Evolutionary conservation across 2,329 filamentous ascomycete species (phyloP), one percentile per base, ranked within the genome.

Genomic region (Fonsecaea erecta): DNA sequence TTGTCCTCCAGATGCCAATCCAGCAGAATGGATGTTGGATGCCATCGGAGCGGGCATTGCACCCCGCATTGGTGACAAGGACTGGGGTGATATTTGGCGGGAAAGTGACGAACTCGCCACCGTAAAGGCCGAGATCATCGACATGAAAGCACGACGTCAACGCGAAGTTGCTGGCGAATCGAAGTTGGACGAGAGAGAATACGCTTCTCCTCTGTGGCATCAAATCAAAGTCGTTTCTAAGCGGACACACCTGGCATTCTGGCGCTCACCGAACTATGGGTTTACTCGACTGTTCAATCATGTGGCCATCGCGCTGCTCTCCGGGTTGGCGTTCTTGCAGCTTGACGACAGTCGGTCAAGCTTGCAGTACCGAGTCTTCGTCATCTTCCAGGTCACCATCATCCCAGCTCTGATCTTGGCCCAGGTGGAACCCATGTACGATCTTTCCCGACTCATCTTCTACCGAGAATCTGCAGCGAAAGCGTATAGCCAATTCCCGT

Each of bases 261-360:
- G 91, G 91, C 85, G 93, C 48, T 91, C 90, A 1, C 91, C 91
- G 37, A 93, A 96, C 79, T 97, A 97, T 75, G 88, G 92, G 59
- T 95, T 96, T 77, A 96, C 92, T 0, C 86, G 92, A 18, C 81
- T 96, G 18, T 96, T 94, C 82, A 93, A 90, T 74, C 92, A 96
- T 75, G 81, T 94, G 65, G 85, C 88, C 66, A 90, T 96, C 69
- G 89, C 90, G 0, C 74, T 96, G 14, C 80, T 96, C 62, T 92
- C 90, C 0, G 93, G 93, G 71, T 83, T 96, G 12, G 89, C 89
- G 35, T 97, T 90, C 76, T 81, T 96, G 54, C 85, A 92, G 66
- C 85, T 96, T 8, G 88, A 94, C 74, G 79, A 93, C 73, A 92
- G 90, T 1, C 86, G 90, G 9, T 80, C 88, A 0, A 91, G 89